Evolutionary conservation across 768 basidiomycete species (phyloP).

Genomic region (Boletus reticuloceps): DNA sequence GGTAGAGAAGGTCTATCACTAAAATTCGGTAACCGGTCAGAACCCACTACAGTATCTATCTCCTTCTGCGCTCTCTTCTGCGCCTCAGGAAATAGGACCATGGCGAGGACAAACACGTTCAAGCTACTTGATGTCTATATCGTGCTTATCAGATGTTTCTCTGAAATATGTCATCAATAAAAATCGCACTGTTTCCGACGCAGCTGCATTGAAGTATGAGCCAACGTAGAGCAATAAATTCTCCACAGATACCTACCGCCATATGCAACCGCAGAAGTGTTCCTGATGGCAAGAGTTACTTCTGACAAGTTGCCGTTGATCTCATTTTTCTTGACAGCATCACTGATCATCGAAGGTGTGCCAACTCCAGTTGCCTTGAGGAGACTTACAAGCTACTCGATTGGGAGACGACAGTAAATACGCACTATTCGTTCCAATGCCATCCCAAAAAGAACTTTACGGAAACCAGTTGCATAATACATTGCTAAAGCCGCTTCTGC

Average conservation of each 20-base stretch:
- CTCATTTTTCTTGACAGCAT: slow-evolving; percentile 19
- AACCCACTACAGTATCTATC: slow-evolving; percentile 22
- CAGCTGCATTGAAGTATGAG: slow-evolving; percentile 18
- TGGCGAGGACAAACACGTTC: slow-evolving; percentile 26
- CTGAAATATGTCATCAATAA: neutral
- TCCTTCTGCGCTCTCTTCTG: slow-evolving; percentile 25
- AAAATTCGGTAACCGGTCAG: slow-evolving; percentile 20
- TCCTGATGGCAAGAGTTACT: slow-evolving; percentile 18
- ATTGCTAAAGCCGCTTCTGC: slow-evolving; percentile 15
- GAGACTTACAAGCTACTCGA: neutral
- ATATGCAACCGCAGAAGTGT: slow-evolving; percentile 23
- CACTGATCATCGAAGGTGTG: slow-evolving; percentile 21
- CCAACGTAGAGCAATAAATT: neutral
- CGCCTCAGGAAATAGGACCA: slow-evolving; percentile 26
- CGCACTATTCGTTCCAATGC: slow-evolving; percentile 22
- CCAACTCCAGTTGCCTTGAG: slow-evolving; percentile 15
- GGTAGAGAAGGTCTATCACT: slow-evolving; percentile 23
- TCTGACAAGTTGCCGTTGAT: slow-evolving; percentile 16
- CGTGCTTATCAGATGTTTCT: neutral
- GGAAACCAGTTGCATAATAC: slow-evolving; percentile 18
- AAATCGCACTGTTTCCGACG: slow-evolving; percentile 25
- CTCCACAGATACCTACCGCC: slow-evolving; percentile 11
- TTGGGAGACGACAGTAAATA: neutral
- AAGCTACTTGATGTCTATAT: slow-evolving; percentile 21
- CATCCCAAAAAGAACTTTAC: slow-evolving; percentile 20